These are phyloP conservation scores for Lactifluus volemus DNA, from an alignment of 768 basidiomycete species.

Conservation along the genomic window DNA sequence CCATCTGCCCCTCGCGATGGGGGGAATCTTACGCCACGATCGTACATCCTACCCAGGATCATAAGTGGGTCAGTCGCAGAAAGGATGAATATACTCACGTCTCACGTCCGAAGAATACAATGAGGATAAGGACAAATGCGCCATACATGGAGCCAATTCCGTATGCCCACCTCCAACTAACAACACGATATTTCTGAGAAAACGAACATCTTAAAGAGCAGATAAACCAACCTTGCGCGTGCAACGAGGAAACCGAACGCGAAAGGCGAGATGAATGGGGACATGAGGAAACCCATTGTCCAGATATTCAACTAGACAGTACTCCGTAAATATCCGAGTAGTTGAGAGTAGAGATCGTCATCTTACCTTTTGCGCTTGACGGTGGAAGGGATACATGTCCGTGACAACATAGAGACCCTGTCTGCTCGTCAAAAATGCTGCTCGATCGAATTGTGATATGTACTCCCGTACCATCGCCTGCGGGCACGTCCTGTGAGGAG, in stretches of 20 bases:
- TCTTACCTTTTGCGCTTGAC: slow-evolving; percentile 53
- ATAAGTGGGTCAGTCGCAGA: neutral
- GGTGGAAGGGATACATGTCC: slow-evolving; percentile 61
- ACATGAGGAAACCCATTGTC: slow-evolving; percentile 67
- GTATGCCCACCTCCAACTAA: slow-evolving; percentile 57
- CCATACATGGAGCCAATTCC: slow-evolving; percentile 56
- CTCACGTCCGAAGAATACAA: slow-evolving; percentile 55
- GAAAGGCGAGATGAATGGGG: slow-evolving; percentile 57
- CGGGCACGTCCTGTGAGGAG: slow-evolving; percentile 37
- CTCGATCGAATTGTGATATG: neutral
- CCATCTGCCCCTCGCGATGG: slow-evolving; percentile 20
- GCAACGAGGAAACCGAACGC: slow-evolving; percentile 62
- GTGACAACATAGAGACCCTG: slow-evolving; percentile 54
- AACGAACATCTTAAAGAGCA: neutral
- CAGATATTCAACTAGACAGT: slow-evolving; percentile 49
- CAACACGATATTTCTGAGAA: neutral
- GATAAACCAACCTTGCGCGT: slow-evolving; percentile 30
- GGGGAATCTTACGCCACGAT: slow-evolving; percentile 41
- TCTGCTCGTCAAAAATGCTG: neutral
- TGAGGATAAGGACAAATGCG: slow-evolving; percentile 44
- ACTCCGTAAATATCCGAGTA: neutral
- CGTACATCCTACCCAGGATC: slow-evolving; percentile 42
- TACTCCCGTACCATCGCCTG: slow-evolving; percentile 41
- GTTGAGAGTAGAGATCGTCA: neutral
- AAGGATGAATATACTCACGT: slow-evolving; percentile 35